Percentiles rank a stretch among this genome's conserved stretches.
phyloP scores from a whole-genome alignment of 1,139 yeast species.

The Williopsis jadinii region DNA sequence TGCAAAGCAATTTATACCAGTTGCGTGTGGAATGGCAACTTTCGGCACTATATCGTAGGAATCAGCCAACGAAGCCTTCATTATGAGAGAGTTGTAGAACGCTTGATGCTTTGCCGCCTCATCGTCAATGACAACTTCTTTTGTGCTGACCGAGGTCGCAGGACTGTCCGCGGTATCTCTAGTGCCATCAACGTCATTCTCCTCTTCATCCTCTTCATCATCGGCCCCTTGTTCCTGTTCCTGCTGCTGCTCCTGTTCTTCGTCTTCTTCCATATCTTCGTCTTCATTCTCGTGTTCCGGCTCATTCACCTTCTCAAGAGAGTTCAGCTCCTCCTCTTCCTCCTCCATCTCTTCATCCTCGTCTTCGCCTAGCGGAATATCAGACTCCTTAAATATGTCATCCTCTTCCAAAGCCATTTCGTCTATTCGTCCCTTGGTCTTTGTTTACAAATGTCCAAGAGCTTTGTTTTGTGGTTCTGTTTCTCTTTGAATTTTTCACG shows the following conservation, averaged over 20 bases:
- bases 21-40: constrained; percentile 66
- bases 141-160: constrained; percentile 16
- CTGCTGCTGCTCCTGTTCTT: constrained; percentile 26
- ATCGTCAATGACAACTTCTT: constrained; percentile 3
- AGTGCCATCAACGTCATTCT: constrained; percentile 14
- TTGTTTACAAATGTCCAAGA: neutral
- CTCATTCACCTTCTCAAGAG: constrained; percentile 21
- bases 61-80: constrained; percentile 39
- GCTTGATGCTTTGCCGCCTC: constrained; percentile 4
- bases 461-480: too few relatives aligned
- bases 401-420: constrained; percentile 24
- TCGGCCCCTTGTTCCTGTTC: constrained; percentile 27
- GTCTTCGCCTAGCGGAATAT: constrained; percentile 24
- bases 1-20: constrained; percentile 70
- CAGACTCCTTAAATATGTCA: constrained; percentile 28
- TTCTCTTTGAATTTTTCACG: too few relatives aligned
- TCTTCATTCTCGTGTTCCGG: constrained; percentile 23
- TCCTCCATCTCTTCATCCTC: constrained; percentile 25
- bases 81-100: constrained; percentile 33
- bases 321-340: constrained; percentile 19
- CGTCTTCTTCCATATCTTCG: constrained; percentile 21
- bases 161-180: neutral
- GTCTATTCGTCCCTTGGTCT: neutral
- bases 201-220: constrained; percentile 14
- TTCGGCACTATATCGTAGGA: constrained; percentile 57